phyloP scores from a whole-genome alignment of 2,329 filamentous ascomycete genomes.

The Pestalotiopsis sp. region DNA sequence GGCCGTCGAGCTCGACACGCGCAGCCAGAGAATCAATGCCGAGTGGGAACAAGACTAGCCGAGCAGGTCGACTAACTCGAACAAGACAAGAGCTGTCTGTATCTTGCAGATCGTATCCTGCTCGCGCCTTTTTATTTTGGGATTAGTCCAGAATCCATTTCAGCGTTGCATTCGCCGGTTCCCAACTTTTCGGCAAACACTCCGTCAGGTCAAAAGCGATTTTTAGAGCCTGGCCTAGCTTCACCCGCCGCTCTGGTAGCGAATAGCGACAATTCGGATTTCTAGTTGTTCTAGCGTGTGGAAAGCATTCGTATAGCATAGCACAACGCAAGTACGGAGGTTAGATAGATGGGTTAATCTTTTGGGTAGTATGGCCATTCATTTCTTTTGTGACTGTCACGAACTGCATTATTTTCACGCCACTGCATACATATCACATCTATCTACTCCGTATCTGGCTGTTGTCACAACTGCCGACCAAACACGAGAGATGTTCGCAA shows the following conservation, averaged over 20 bases:
- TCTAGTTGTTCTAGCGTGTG: not conserved
- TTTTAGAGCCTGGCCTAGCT: conserved; percentile 8
- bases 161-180: conserved; percentile 4
- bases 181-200: conserved; percentile 9
- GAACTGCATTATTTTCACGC: no score
- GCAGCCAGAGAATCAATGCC: not conserved
- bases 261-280: conserved; percentile 4
- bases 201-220: conserved; percentile 11
- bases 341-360: not conserved
- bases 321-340: not conserved
- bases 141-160: conserved; percentile 4
- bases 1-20: conserved; percentile 7
- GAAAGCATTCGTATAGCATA: not conserved
- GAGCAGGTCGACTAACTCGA: not conserved
- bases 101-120: conserved; percentile 3
- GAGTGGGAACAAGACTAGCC: not conserved
- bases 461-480: not conserved
- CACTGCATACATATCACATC: no score
- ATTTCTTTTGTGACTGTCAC: no score
- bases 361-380: no score
- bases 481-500: not conserved
- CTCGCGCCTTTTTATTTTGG: conserved; percentile 10
- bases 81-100: not conserved
- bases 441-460: not conserved
- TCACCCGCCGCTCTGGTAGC: conserved; percentile 12